phyloP scores from a whole-genome alignment of 306 rosid genomes.

The Quercus gilva region DNA sequence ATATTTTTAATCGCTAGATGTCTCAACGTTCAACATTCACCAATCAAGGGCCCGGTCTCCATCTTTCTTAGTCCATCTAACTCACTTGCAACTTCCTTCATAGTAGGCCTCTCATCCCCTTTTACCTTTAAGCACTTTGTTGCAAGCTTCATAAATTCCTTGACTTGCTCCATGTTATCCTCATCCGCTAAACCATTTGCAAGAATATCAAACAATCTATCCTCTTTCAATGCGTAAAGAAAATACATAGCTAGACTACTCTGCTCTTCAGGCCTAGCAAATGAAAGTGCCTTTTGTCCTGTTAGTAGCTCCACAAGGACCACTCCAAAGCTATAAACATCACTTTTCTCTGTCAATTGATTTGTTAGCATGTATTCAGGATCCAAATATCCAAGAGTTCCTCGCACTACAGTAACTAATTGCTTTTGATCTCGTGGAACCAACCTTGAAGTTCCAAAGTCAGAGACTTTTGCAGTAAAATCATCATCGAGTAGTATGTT shows the following conservation, averaged over 20 bases:
- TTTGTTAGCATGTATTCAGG: constrained; percentile 24
- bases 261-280: constrained; percentile 18
- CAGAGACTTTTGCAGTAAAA: constrained; percentile 30
- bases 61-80: constrained; percentile 21
- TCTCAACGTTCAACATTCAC: not conserved
- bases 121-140: too few species aligned
- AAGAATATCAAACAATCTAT: constrained; percentile 9
- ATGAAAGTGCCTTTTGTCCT: constrained; percentile 24
- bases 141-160: too few species aligned
- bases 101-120: too few species aligned
- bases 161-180: not conserved
- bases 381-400: constrained; percentile 28
- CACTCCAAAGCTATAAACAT: too few species aligned
- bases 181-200: not conserved
- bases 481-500: too few species aligned
- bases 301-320: constrained; percentile 27
- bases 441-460: constrained; percentile 34
- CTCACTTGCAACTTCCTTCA: constrained; percentile 25
- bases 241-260: constrained; percentile 25
- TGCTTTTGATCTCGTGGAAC: constrained; percentile 22
- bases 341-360: too few species aligned
- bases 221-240: constrained; percentile 9
- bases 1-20: too few species aligned
- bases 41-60: not conserved
- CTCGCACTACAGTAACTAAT: not conserved